Evolutionary conservation across 2,329 filamentous ascomycete species (phyloP).

Genomic region (Ceratocystis cacaofunesta): DNA sequence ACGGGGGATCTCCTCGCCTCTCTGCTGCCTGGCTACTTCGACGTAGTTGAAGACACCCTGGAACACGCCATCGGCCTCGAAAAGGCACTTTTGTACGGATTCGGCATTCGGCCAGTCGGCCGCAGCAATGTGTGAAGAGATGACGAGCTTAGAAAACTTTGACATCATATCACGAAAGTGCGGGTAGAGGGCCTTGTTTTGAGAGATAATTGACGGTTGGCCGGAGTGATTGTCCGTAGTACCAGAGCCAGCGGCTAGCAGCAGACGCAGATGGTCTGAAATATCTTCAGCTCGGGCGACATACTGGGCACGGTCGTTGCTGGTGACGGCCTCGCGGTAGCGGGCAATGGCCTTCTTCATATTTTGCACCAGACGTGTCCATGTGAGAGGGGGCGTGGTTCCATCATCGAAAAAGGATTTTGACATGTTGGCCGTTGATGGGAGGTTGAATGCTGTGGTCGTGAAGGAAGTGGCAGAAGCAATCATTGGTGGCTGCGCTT

Average conservation of each 20-base stretch:
- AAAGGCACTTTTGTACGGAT: conserved; percentile 84
- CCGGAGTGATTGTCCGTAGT: conserved; percentile 98
- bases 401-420: conserved; percentile 84
- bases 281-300: conserved; percentile 94
- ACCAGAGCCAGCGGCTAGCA: conserved; percentile 88
- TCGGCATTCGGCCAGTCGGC: conserved; percentile 92
- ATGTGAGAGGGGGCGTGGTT: conserved; percentile 65
- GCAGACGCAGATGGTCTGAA: conserved; percentile 81
- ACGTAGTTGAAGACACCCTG: conserved; percentile 93
- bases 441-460: conserved; percentile 40
- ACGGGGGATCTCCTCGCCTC: conserved; percentile 85
- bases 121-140: conserved; percentile 93
- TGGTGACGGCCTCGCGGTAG: conserved; percentile 79
- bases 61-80: conserved; percentile 93
- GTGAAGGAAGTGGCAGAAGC: conserved; percentile 49
- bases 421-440: conserved; percentile 48
- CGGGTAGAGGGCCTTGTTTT: conserved; percentile 91
- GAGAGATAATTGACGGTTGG: conserved; percentile 97
- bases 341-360: conserved; percentile 84
- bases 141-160: conserved; percentile 95
- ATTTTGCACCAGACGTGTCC: conserved; percentile 78
- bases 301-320: conserved; percentile 73
- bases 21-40: conserved; percentile 82
- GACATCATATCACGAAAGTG: conserved; percentile 99
- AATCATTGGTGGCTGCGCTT: conserved; percentile 33